A percentile compares a stretch with the other conserved stretches of the same genome.
Evolutionary conservation across 768 basidiomycete species (phyloP).

Genomic region (Gyrodon lividus): DNA sequence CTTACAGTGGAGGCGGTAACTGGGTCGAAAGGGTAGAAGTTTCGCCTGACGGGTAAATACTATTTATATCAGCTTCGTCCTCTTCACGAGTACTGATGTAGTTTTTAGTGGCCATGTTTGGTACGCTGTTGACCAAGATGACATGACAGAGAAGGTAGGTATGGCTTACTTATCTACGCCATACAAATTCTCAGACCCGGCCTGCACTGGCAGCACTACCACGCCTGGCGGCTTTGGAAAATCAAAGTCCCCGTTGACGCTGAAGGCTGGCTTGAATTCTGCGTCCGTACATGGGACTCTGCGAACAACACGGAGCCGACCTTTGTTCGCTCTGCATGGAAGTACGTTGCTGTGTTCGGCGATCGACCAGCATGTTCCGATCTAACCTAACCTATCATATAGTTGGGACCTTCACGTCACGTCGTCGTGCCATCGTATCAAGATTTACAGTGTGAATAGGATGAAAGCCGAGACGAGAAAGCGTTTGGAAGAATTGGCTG

Average conservation of each 20-base stretch:
- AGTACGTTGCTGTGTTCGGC: no score
- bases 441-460: no score
- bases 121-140: slow-evolving; percentile 15
- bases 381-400: no score
- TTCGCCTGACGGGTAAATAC: not conserved
- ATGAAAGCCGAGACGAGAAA: no score
- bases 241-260: slow-evolving; percentile 51
- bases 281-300: slow-evolving; percentile 56
- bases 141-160: slow-evolving; percentile 16
- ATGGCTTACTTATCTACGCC: not conserved
- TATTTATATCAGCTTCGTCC: not conserved
- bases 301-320: slow-evolving; percentile 58
- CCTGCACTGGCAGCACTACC: slow-evolving; percentile 42
- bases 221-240: slow-evolving; percentile 55
- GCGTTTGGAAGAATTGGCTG: no score
- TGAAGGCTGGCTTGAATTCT: slow-evolving; percentile 57
- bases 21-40: no score
- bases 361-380: no score
- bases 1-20: no score
- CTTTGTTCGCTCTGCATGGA: no score
- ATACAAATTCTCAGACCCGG: slow-evolving; percentile 42
- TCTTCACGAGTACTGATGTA: not conserved
- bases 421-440: no score
- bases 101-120: slow-evolving; percentile 12
- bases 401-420: no score